These are phyloP conservation scores for Pyrrhoderma lamaoense DNA, from an alignment of 1,284 basidiomycete genomes.

Conservation along the genomic window DNA sequence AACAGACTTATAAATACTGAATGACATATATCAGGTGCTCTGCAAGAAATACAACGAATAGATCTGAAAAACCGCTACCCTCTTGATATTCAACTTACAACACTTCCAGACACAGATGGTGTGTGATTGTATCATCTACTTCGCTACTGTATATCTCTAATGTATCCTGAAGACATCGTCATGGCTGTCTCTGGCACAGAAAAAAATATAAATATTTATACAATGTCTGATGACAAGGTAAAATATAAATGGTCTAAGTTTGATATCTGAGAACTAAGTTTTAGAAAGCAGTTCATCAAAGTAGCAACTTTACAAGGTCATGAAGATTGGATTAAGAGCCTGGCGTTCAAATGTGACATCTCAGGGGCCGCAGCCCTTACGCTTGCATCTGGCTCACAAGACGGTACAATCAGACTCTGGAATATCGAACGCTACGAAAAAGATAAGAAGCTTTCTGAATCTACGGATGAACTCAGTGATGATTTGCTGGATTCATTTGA, in stretches of 20 bases:
- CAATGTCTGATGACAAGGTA: conserved; percentile 53
- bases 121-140: conserved; percentile 15
- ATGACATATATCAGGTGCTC: conserved; percentile 27
- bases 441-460: conserved; percentile 17
- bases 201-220: conserved; percentile 68
- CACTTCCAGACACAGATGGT: conserved; percentile 67
- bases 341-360: conserved; percentile 52
- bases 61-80: conserved; percentile 67
- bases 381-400: conserved; percentile 89
- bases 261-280: conserved; percentile 4
- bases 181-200: conserved; percentile 78
- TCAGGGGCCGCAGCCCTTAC: conserved; percentile 35
- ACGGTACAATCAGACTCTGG: conserved; percentile 88
- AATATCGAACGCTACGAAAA: conserved; percentile 48
- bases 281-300: conserved; percentile 42
- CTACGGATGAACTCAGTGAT: conserved; percentile 38
- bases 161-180: conserved; percentile 44
- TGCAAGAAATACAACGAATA: conserved; percentile 54
- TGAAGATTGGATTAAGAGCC: conserved; percentile 86
- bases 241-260: conserved; percentile 5
- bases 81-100: conserved; percentile 56
- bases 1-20: neutral
- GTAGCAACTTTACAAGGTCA: conserved; percentile 74
- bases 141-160: neutral
- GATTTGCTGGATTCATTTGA: conserved; percentile 86